phyloP scores from a whole-genome alignment of 2,329 filamentous ascomycete species.

The Ilyonectria robusta region DNA sequence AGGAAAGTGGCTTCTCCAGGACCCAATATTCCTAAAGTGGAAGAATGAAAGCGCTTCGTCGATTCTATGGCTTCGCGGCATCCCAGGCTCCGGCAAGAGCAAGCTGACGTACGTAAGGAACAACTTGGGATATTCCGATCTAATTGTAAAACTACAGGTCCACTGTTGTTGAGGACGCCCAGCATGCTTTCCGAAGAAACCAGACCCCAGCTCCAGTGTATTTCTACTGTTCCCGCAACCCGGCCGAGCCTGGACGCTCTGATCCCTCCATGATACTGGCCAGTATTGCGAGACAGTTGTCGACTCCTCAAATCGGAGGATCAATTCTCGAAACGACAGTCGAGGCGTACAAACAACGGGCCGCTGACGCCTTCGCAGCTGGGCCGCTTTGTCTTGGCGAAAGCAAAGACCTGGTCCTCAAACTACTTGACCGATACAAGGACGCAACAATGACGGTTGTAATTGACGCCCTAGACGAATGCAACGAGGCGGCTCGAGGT shows the following conservation, averaged over 20 bases:
- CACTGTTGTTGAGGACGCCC: constrained; percentile 7
- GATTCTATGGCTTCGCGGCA: constrained; percentile 13
- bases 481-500: constrained; percentile 1
- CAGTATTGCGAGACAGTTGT: constrained; percentile 16
- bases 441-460: constrained; percentile 6
- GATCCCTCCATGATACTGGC: not conserved
- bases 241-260: constrained; percentile 12
- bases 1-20: constrained; percentile 10
- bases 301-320: not conserved
- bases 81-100: constrained; percentile 11
- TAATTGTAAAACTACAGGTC: constrained; percentile 13
- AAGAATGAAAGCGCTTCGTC: constrained; percentile 12
- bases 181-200: not conserved
- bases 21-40: constrained; percentile 7
- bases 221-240: constrained; percentile 22
- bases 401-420: constrained; percentile 12
- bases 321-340: not conserved
- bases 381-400: not conserved
- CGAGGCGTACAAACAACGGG: not conserved
- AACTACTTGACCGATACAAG: constrained; percentile 6
- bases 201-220: constrained; percentile 12
- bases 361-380: not conserved
- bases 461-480: constrained; percentile 17
- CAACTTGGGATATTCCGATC: not conserved
- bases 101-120: constrained; percentile 3